Percentiles rank a stretch among this genome's conserved stretches.
phyloP scores from a whole-genome alignment of 768 basidiomycete genomes.

The Galerina sulciceps region DNA sequence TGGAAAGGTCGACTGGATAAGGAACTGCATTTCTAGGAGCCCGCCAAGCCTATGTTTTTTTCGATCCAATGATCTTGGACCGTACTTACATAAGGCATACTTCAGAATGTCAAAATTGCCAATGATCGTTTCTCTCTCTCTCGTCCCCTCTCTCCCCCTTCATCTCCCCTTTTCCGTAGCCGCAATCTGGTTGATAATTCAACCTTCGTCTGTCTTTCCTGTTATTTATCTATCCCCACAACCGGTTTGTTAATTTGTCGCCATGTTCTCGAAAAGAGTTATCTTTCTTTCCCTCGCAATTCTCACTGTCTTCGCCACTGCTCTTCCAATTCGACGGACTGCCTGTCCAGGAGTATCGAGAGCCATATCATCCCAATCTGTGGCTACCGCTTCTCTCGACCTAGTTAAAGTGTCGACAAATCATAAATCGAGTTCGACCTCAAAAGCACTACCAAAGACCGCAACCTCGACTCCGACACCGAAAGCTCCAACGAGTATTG shows the following conservation, averaged over 20 bases:
- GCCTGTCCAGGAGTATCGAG: slow-evolving; percentile 9
- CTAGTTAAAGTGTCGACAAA: neutral
- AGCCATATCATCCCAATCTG: neutral
- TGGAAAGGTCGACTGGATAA: too few relatives aligned
- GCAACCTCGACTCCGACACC: slow-evolving; percentile 13
- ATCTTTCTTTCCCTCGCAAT: slow-evolving; percentile 28
- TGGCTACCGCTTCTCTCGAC: neutral
- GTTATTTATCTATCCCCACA: slow-evolving; percentile 8
- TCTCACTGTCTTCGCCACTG: slow-evolving; percentile 19
- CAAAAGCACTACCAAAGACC: slow-evolving; percentile 11
- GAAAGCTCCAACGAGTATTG: slow-evolving; percentile 11
- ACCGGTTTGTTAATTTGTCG: slow-evolving; percentile 7
- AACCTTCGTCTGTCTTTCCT: neutral
- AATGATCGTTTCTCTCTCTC: too few relatives aligned
- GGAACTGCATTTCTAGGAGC: too few relatives aligned
- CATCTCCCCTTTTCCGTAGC: neutral
- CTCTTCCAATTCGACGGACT: slow-evolving; percentile 21
- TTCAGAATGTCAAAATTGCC: too few relatives aligned
- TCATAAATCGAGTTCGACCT: neutral
- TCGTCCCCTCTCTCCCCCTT: neutral
- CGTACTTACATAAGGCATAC: too few relatives aligned
- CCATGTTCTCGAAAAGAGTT: slow-evolving; percentile 30
- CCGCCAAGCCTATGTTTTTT: too few relatives aligned
- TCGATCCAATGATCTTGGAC: too few relatives aligned
- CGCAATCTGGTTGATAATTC: neutral